Percentiles rank a stretch among this genome's conserved stretches.
Evolutionary conservation across 371 early-diverging fungal genomes (phyloP).

Genomic region (Mortierella sp.): DNA sequence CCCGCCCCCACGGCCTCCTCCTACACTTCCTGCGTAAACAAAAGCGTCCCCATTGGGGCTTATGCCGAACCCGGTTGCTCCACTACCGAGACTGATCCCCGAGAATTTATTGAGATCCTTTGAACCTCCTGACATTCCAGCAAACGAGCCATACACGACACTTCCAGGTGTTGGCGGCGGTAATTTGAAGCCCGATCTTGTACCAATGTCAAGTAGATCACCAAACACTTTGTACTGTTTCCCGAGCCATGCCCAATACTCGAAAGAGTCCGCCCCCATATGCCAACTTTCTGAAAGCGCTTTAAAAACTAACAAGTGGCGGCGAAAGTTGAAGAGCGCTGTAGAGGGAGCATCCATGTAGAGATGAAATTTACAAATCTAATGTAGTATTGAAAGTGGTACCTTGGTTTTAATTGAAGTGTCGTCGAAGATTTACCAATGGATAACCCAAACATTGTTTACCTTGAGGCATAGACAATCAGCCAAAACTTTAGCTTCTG

Average conservation of each 20-base stretch:
- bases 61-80: constrained; percentile 45
- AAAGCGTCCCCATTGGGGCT: constrained; percentile 37
- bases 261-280: constrained; percentile 76
- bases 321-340: constrained; percentile 76
- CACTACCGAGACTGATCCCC: constrained; percentile 33
- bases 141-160: constrained; percentile 42
- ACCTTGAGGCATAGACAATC: constrained; percentile 85
- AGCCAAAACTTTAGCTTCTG: constrained; percentile 68
- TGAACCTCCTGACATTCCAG: constrained; percentile 48
- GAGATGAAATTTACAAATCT: constrained; percentile 82
- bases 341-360: constrained; percentile 75
- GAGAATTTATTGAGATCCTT: constrained; percentile 52
- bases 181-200: constrained; percentile 74
- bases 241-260: constrained; percentile 89
- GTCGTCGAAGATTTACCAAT: not conserved
- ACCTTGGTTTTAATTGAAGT: not conserved
- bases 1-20: constrained; percentile 55
- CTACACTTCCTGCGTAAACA: constrained; percentile 42
- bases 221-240: constrained; percentile 86
- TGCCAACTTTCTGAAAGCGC: constrained; percentile 66
- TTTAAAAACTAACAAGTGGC: constrained; percentile 75
- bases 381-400: not conserved
- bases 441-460: not conserved
- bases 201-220: constrained; percentile 80
- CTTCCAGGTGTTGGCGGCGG: constrained; percentile 68